phyloP scores from a whole-genome alignment of 495 filamentous ascomycete species.

The Penicillium arizonense region DNA sequence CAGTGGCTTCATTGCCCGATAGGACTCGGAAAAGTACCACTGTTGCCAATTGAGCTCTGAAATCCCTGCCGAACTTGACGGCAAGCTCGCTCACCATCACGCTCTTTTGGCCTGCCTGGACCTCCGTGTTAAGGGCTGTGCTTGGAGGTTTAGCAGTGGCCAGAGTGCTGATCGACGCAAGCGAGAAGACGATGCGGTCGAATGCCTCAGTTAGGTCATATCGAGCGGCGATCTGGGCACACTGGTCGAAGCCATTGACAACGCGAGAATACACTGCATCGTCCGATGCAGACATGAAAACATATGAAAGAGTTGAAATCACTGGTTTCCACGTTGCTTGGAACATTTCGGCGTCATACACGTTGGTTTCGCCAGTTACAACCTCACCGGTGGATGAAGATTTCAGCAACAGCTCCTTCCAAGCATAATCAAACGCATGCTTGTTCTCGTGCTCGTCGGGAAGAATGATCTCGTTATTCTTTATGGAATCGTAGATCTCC shows the following conservation, averaged over 20 bases:
- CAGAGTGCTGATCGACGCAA: slow-evolving; percentile 87
- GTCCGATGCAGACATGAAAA: slow-evolving; percentile 98
- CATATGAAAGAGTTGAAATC: slow-evolving; percentile 91
- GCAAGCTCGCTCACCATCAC: slow-evolving; percentile 99
- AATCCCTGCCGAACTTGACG: slow-evolving; percentile 93
- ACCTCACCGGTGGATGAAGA: slow-evolving; percentile 72
- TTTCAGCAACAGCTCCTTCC: slow-evolving; percentile 91
- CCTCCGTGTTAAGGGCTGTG: slow-evolving; percentile 90
- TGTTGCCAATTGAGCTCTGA: slow-evolving; percentile 88
- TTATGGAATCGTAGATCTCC: slow-evolving; percentile 88
- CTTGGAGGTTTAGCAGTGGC: slow-evolving; percentile 71
- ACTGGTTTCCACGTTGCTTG: slow-evolving; percentile 93
- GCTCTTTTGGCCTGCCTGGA: slow-evolving; percentile 85
- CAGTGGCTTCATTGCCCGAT: slow-evolving; percentile 72
- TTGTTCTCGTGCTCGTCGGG: slow-evolving; percentile 97
- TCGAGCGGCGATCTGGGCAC: slow-evolving; percentile 86
- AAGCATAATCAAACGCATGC: slow-evolving; percentile 94
- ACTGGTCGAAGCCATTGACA: slow-evolving; percentile 93
- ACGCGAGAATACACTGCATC: slow-evolving; percentile 95
- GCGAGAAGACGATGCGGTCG: slow-evolving; percentile 85
- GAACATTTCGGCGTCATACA: slow-evolving; percentile 98
- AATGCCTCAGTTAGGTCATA: slow-evolving; percentile 82
- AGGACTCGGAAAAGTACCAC: slow-evolving; percentile 91
- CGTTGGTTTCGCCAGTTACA: slow-evolving; percentile 83
- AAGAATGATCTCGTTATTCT: slow-evolving; percentile 89